phyloP scores from a whole-genome alignment of 148 eudicot genomes.

The Salicornia ramosissima region DNA sequence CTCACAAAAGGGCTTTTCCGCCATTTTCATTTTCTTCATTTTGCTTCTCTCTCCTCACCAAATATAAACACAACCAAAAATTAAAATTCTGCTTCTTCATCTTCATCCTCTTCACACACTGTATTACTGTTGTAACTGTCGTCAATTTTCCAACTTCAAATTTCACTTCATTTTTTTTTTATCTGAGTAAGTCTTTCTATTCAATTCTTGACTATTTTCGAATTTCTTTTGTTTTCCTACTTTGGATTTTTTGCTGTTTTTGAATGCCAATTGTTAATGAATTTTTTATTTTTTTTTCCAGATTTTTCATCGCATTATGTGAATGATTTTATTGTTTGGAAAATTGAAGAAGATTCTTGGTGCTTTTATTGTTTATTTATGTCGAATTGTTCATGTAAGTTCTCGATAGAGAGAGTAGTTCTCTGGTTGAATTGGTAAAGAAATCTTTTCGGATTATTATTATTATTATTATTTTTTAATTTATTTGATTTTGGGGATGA shows the following conservation, averaged over 20 bases:
- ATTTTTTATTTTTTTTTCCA: not conserved
- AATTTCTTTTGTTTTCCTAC: too few species aligned
- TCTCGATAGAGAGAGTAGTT: not conserved
- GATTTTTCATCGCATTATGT: not conserved
- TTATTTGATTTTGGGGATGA: not conserved
- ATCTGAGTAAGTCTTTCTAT: not conserved
- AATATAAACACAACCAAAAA: not conserved
- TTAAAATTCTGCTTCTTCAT: not conserved
- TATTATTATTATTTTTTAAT: not conserved
- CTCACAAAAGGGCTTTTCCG: not conserved
- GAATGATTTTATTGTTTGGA: not conserved
- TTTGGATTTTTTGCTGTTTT: not conserved
- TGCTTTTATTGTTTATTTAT: not conserved
- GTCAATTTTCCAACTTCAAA: not conserved
- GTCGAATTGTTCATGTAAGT: not conserved
- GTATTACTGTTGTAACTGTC: not conserved
- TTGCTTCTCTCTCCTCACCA: not conserved
- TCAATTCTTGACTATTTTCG: not conserved
- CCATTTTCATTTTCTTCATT: not conserved
- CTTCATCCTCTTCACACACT: constrained; percentile 3
- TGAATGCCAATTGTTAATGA: not conserved
- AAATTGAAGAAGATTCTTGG: not conserved
- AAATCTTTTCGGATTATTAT: not conserved
- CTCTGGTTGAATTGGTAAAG: not conserved
- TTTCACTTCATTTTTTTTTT: not conserved